phyloP scores from a whole-genome alignment of 2,329 filamentous ascomycete genomes.

The Colletotrichum salicis region DNA sequence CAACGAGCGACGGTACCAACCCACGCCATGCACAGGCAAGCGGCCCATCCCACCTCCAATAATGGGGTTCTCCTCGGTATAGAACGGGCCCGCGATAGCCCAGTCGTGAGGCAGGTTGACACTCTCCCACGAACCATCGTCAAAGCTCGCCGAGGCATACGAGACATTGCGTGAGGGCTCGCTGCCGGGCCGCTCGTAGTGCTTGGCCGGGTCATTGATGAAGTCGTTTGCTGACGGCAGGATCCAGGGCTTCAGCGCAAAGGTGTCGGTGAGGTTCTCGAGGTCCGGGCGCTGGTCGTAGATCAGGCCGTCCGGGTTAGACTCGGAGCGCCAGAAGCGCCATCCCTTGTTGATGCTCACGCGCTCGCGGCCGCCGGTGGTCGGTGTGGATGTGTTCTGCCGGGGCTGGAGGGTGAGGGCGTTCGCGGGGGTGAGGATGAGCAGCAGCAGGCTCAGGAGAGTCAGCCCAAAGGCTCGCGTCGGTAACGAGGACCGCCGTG shows the following conservation, averaged over 20 bases:
- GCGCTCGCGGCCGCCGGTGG: conserved; percentile 38
- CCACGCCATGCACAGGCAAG: conserved; percentile 62
- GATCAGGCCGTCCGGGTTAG: conserved; percentile 48
- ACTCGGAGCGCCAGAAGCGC: conserved; percentile 49
- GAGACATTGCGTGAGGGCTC: conserved; percentile 44
- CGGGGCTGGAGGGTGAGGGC: conserved; percentile 4
- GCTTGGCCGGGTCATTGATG: conserved; percentile 43
- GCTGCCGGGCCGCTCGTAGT: conserved; percentile 44
- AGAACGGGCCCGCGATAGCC: conserved; percentile 60
- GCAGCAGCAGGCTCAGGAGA: neutral
- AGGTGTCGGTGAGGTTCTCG: conserved; percentile 28
- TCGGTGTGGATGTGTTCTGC: neutral
- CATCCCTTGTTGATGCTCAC: conserved; percentile 49
- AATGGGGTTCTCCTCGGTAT: conserved; percentile 44
- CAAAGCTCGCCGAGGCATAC: conserved; percentile 47
- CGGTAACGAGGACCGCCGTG: neutral
- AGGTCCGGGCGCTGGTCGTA: conserved; percentile 41
- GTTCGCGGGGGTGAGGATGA: neutral
- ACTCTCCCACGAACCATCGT: conserved; percentile 54
- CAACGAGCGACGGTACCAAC: conserved; percentile 61
- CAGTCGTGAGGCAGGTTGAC: conserved; percentile 60
- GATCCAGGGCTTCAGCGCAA: conserved; percentile 52
- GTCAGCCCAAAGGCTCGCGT: neutral
- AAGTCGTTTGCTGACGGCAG: conserved; percentile 54
- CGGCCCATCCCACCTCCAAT: conserved; percentile 53